Conservation (phyloP, 2,329 filamentous ascomycete species). For the Colletotrichum sp. region DNA sequence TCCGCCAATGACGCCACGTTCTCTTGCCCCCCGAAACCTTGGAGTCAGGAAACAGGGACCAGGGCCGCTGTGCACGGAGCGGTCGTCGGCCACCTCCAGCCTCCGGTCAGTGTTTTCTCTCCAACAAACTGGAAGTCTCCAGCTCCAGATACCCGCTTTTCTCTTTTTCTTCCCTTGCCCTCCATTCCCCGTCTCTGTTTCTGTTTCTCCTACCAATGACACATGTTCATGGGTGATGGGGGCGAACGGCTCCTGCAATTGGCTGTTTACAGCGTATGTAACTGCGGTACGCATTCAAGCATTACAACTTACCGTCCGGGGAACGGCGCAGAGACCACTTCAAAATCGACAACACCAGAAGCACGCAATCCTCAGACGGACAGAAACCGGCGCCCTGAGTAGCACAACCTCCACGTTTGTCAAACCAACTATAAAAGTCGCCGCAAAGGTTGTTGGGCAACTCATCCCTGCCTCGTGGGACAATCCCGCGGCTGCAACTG, state of each 20-base stretch:
- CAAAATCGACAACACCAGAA: not conserved
- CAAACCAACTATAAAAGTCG: conserved; percentile 14
- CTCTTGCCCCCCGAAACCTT: not conserved
- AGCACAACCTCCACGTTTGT: not conserved
- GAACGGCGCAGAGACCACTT: not conserved
- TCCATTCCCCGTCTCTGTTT: not conserved
- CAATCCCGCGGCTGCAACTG: not conserved
- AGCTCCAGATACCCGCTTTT: not conserved
- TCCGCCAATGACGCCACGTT: not conserved
- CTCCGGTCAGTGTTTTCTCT: not conserved
- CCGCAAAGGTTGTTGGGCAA: conserved; percentile 7
- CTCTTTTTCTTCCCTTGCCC: not conserved
- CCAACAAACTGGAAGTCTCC: not conserved
- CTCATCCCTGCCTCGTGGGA: not conserved
- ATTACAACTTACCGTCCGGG: not conserved
- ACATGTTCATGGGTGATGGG: not conserved
- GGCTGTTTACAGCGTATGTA: not conserved
- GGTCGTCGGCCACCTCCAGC: conserved; percentile 4
- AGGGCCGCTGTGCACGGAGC: not conserved
- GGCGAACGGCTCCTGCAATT: not conserved
- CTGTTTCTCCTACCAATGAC: conserved; percentile 2
- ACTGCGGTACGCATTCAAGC: not conserved
- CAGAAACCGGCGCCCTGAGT: not conserved
- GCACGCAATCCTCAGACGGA: not conserved
- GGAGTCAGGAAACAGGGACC: not conserved